Evolutionary conservation across 805 yeast species (phyloP), one percentile per base, ranked within the genome.

Genomic region (Priceomyces haplophilus): DNA sequence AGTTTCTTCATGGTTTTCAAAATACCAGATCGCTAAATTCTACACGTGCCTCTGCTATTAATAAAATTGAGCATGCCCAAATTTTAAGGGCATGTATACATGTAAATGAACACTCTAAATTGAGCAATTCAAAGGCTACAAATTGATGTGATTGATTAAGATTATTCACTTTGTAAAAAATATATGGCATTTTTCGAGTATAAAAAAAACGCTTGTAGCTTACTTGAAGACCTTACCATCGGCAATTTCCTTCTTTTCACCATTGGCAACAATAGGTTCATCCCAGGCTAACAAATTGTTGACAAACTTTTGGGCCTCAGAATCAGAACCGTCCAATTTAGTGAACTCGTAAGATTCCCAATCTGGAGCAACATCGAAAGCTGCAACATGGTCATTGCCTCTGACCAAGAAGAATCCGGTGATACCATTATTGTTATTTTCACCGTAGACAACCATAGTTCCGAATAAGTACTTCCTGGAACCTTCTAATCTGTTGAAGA

Each of bases 271-370:
- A 55, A 89, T 80, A 55, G 98, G 98, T 77, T 88, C 81, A 70
- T 91, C 99, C 98, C 98, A 91, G 57, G 97, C 95, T 84, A 95
- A 88, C 83, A 89, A 77, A 81, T 89, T 87, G 72, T 86, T 77
- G 59, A 93, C 69, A 62, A 88, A 87, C 51, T 76, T 86, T 72
- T 78, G 83, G 77, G 79, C 87, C 64, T 80, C 93, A 55, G 79
- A 80, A 55, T 80, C 79, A 59, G 88, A 58, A 48, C 84, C 79
- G 65, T 91, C 97, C 62, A 91, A 77, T 76, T 87, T 83, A 64
- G 80, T 73, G 85, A 79, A 88, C 46, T 66, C 64, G 76, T 88
- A 91, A 38, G 97, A 88, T 76, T 91, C 98, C 95, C 96, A 89
- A 75, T 93, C 99, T 70, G 99, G 97, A 64, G 98, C 99, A 69